phyloP scores from a whole-genome alignment of 1,139 yeast species.

The Diutina sp. region DNA sequence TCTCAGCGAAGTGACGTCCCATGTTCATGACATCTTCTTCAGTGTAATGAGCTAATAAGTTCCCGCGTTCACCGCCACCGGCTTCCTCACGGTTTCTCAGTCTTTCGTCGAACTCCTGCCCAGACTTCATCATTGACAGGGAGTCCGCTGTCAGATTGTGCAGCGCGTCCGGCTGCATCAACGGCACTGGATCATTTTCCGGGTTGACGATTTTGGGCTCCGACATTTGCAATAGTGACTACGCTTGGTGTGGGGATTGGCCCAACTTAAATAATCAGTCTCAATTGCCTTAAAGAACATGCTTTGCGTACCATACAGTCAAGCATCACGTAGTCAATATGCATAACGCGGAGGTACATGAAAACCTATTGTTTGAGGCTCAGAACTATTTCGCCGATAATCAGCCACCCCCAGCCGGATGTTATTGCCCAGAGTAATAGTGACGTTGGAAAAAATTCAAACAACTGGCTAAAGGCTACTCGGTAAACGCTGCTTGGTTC shows the following conservation, averaged over 20 bases:
- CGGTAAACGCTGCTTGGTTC: neutral
- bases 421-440: neutral
- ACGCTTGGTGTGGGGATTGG: neutral
- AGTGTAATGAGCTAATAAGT: conserved; percentile 50
- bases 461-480: too few relatives aligned
- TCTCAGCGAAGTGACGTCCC: conserved; percentile 59
- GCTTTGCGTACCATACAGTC: neutral
- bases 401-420: neutral
- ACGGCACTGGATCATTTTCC: neutral
- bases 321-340: neutral
- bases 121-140: neutral
- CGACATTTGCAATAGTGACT: neutral
- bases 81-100: neutral
- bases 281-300: neutral
- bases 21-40: conserved; percentile 55
- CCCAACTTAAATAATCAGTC: neutral
- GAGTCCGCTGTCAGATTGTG: neutral
- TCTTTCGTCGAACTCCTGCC: neutral
- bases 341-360: neutral
- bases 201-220: neutral
- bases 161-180: neutral
- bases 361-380: neutral
- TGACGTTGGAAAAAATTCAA: too few relatives aligned
- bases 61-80: conserved; percentile 21
- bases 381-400: neutral